Evolutionary conservation across 23 red algal genomes (phyloP), one percentile per base, ranked within the genome.

Genomic region (Gracilaria gracilis): DNA sequence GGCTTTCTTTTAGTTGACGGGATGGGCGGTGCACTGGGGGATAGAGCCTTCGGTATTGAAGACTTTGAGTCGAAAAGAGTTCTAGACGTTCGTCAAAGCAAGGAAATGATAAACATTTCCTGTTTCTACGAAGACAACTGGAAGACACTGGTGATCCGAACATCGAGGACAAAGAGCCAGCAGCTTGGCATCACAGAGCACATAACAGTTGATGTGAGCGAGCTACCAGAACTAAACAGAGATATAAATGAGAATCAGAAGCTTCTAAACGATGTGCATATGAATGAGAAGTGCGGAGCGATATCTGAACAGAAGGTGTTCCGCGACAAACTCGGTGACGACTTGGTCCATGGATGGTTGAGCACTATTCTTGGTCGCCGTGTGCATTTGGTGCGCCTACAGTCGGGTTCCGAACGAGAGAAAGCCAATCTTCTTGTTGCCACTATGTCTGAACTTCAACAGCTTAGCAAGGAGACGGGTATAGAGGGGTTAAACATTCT

Each of bases 381-480:
- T 19, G 84, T 70, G 32, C 50, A 67, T 77, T 33, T 70, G 14
- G 66, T 74, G 28, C 67, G 67, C n/a, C 62, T 73, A 29, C 40
- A 20, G 14, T 48, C 64, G 21, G 35, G 67, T 39, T 33, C 7
- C 6, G 46, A 53, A 55, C 65, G 51, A 27, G 58, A 40, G 17
- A 87, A 71, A 55, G 84, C 50, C 42, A 61, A 87, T 61, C 67
- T 87, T 51, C 49, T 87, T n/a, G 58, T 76, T 8, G 28, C 53
- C 35, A 55, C 64, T 36, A 71, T 62, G 67, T 36, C 44, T 49
- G 84, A 87, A 55, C 36, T 87, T 28, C 47, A 75, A 38, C 38
- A 58, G 47, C 64, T 87, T 33, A 25, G 66, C 16, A 19, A 40
- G 47, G 67, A 73, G 36, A 8, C 64, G 5, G 67, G 84, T n/a